Evolutionary conservation across 2,329 filamentous ascomycete species (phyloP).

Genomic region (Colletotrichum tropicale): DNA sequence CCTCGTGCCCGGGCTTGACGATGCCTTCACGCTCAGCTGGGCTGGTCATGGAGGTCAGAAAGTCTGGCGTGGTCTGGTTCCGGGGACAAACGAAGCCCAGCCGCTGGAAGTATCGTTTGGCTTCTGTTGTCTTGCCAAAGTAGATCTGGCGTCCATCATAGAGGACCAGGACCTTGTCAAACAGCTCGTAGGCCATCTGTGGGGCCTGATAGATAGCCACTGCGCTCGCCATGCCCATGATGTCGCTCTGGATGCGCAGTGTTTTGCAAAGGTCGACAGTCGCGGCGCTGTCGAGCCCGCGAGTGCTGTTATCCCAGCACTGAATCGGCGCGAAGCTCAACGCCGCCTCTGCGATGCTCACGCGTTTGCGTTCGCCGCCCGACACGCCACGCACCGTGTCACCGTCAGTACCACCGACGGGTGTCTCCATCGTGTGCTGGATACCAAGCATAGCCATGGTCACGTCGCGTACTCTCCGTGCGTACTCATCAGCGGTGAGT

Average conservation of each 20-base stretch:
- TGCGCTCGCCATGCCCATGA: conserved; percentile 59
- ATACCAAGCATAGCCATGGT: conserved; percentile 79
- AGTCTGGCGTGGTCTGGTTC: conserved; percentile 71
- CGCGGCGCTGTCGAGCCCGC: conserved; percentile 68
- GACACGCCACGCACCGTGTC: conserved; percentile 68
- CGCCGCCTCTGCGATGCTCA: conserved; percentile 73
- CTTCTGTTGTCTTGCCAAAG: conserved; percentile 26
- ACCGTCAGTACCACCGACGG: conserved; percentile 67
- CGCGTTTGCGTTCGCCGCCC: conserved; percentile 73
- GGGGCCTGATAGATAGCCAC: conserved; percentile 72
- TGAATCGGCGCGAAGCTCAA: conserved; percentile 50
- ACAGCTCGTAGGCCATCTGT: conserved; percentile 43
- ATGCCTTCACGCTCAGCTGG: conserved; percentile 40
- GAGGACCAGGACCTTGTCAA: conserved; percentile 72
- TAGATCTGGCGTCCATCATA: conserved; percentile 72
- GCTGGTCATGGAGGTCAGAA: conserved; percentile 61
- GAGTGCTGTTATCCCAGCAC: conserved; percentile 74
- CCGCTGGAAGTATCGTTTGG: conserved; percentile 29
- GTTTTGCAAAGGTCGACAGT: conserved; percentile 70
- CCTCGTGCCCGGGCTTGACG: conserved; percentile 35
- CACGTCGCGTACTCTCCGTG: conserved; percentile 65
- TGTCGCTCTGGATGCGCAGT: conserved; percentile 62
- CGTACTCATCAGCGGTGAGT: conserved; percentile 43
- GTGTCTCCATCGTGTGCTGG: conserved; percentile 70
- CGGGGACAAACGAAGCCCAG: conserved; percentile 61